These are phyloP conservation scores for Jaapia argillacea DNA, from an alignment of 768 basidiomycete species.

Conservation along the genomic window DNA sequence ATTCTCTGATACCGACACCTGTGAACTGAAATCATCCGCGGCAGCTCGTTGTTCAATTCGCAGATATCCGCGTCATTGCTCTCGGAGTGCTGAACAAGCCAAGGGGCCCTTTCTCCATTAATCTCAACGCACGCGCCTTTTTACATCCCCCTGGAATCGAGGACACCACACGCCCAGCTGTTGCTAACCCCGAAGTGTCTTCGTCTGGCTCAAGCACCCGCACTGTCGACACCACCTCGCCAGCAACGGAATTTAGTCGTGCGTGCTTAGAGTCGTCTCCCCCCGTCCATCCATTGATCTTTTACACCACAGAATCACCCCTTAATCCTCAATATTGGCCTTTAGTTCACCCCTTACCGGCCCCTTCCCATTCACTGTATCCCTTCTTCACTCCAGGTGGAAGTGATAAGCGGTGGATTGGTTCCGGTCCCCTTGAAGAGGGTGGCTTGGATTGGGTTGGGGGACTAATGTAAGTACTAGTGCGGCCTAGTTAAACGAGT, in stretches of 20 bases:
- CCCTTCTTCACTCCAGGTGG: conserved; percentile 69
- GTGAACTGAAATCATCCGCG: background rate
- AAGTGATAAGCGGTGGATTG: conserved; percentile 54
- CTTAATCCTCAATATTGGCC: conserved; percentile 26
- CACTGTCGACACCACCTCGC: no score
- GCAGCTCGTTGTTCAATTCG: conserved; percentile 59
- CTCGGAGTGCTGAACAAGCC: conserved; percentile 58
- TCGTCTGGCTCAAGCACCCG: no score
- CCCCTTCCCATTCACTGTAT: conserved; percentile 46
- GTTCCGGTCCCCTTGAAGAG: conserved; percentile 38
- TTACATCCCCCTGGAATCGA: conserved; percentile 62
- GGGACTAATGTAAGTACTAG: conserved; percentile 43
- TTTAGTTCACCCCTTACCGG: conserved; percentile 49
- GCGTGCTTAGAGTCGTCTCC: no score
- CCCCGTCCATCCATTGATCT: no score
- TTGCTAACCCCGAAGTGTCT: background rate
- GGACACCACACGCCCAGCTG: conserved; percentile 9
- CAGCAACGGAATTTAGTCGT: no score
- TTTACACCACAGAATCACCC: no score
- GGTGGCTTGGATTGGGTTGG: conserved; percentile 68
- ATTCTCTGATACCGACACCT: background rate
- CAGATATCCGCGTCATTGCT: conserved; percentile 64
- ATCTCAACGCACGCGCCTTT: conserved; percentile 58
- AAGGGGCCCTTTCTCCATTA: conserved; percentile 44
- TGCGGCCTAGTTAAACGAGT: background rate